phyloP scores from a whole-genome alignment of 305 asterid species.

The Petunia hybrid region DNA sequence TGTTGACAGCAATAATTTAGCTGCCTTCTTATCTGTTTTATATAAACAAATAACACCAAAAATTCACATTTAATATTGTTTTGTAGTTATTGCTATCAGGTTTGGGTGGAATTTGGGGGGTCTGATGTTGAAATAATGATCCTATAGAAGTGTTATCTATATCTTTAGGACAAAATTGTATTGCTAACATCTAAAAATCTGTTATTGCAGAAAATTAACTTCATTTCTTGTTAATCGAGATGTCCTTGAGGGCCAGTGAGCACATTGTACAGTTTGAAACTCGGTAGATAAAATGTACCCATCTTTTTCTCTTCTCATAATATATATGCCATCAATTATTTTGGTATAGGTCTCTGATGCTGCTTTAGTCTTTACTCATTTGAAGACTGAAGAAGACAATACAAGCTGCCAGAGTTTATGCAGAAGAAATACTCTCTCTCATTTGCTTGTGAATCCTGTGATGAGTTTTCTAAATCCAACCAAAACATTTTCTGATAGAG shows the following conservation, averaged over 20 bases:
- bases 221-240: too few species aligned
- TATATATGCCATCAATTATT: not conserved
- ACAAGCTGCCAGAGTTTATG: not conserved
- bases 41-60: not conserved
- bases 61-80: not conserved
- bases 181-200: not conserved
- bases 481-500: not conserved
- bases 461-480: not conserved
- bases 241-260: too few species aligned
- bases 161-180: not conserved
- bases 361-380: not conserved
- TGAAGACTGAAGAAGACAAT: not conserved
- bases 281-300: too few species aligned
- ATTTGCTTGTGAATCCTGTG: not conserved
- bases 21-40: not conserved
- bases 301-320: too few species aligned
- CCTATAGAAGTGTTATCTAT: not conserved
- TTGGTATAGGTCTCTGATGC: constrained; percentile 12
- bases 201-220: not conserved
- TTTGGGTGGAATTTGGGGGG: not conserved
- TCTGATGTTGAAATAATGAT: not conserved
- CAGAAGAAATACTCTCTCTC: not conserved
- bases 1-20: not conserved
- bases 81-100: not conserved
- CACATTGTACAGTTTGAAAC: too few species aligned